phyloP scores from a whole-genome alignment of 2,329 filamentous ascomycete genomes.

The Sordariomycetes sp. region DNA sequence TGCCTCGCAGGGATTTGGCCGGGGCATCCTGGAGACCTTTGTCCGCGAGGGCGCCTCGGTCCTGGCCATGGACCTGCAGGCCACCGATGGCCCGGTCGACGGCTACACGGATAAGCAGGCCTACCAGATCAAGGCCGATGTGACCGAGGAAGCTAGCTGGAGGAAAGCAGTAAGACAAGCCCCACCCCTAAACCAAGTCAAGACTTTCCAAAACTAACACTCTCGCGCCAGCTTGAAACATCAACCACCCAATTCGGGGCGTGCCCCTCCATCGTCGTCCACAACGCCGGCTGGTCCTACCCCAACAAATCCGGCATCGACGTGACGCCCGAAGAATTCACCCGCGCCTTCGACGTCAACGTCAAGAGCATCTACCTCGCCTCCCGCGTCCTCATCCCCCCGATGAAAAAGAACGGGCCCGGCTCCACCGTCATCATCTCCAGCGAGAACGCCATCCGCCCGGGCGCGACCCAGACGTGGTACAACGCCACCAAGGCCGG shows the following conservation, averaged over 20 bases:
- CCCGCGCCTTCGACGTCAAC: conserved; percentile 6
- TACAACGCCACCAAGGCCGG: conserved; percentile 7
- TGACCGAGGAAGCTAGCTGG: conserved; percentile 10
- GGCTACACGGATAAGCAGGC: conserved; percentile 9
- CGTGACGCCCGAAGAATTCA: conserved; percentile 5
- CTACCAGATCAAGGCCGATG: conserved; percentile 11
- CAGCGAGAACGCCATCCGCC: conserved; percentile 4
- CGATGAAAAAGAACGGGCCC: conserved; percentile 6
- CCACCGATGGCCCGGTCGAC: conserved; percentile 7
- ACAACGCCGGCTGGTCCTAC: conserved; percentile 5
- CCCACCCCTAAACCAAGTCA: background rate
- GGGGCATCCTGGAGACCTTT: conserved; percentile 1
- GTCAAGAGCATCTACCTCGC: conserved; percentile 6
- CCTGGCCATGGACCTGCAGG: conserved; percentile 3
- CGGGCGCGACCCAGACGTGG: conserved; percentile 4
- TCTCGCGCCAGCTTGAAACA: conserved; percentile 7
- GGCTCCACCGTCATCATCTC: conserved; percentile 6
- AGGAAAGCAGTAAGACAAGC: conserved; percentile 7
- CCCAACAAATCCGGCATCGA: conserved; percentile 4
- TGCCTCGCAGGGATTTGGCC: conserved; percentile 1
- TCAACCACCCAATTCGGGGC: conserved; percentile 7
- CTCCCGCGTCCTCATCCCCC: conserved; percentile 5
- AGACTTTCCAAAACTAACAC: background rate
- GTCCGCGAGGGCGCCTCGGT: conserved; percentile 2
- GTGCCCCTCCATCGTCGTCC: conserved; percentile 1